Evolutionary conservation across 768 basidiomycete species (phyloP), one percentile per base, ranked within the genome.

Genomic region (Leccinum ochraceum): DNA sequence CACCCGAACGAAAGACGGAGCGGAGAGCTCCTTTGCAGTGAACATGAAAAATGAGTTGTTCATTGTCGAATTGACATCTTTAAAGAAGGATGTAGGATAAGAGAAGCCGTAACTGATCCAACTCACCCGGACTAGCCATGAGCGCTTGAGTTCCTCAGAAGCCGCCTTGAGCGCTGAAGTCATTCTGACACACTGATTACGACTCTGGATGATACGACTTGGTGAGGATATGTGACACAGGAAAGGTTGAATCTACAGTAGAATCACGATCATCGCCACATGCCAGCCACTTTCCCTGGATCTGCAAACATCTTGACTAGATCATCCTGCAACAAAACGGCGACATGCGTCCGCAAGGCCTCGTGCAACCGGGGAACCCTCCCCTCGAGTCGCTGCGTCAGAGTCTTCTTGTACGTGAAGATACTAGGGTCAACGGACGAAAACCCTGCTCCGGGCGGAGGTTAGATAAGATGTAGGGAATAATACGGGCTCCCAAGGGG

Each of bases 381-480:
- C 20, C 86, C 85, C 22, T 80, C 65, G n/a, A 93, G 75, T 62
- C 88, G 89, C 49, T 81, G 81, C 58, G 80, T 84, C 37, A 94
- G 68, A 3, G 81, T 73, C n/a, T 74, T 64, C 63, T 83, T 85
- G 68, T 90, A 92, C 66, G 79, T 83, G 48, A 81, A 80, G 67
- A 92, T 87, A 2, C 84, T 77, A 17, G 76, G 71, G 60, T 82
- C 77, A 30, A 74, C 63, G 3, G 60, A 39, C n/a, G 73, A 73
- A 59, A 72, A 68, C 50, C 75, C 78, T 46, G 72, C 63, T 54
- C 72, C 72, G n/a, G 81, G 77, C 39, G 80, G 77, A 17, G 79
- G 67, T 3, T 81, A 72, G 11, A 86, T 82, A 60, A 83, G 75
- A 6, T 80, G 73, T 17, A 81, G 79, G 7, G 82, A 72, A 36